Conservation (phyloP, 2,329 filamentous ascomycete species). For the Ophiostoma novo-ulmi region DNA sequence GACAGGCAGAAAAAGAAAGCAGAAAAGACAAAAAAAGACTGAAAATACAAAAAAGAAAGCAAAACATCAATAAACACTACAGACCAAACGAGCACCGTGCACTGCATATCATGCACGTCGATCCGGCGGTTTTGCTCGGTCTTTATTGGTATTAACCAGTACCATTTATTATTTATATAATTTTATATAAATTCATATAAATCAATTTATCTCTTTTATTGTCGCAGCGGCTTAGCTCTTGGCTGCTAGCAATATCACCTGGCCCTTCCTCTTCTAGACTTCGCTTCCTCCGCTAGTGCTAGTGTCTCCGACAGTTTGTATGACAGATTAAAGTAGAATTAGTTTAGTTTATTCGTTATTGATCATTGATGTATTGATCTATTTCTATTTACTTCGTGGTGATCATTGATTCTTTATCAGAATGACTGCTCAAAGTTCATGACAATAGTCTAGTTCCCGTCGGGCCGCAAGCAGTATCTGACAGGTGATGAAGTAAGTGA, state of each 20-base stretch:
- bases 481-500: neutral
- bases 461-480: neutral
- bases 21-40: conserved; percentile 62
- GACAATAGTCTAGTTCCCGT: neutral
- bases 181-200: too few relatives aligned
- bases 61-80: neutral
- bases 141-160: neutral
- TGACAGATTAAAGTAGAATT: neutral
- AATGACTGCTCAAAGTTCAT: neutral
- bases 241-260: neutral
- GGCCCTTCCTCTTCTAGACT: neutral
- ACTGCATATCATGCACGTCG: conserved; percentile 34
- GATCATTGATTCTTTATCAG: neutral
- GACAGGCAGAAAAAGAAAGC: conserved; percentile 33
- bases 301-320: neutral
- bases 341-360: neutral
- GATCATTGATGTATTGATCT: neutral
- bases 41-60: neutral
- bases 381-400: neutral
- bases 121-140: conserved; percentile 4
- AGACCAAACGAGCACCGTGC: conserved; percentile 12
- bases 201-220: too few relatives aligned
- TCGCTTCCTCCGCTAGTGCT: neutral
- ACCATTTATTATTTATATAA: neutral
- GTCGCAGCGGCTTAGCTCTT: too few relatives aligned